These are phyloP conservation scores for Phylloporus scabripes DNA, from an alignment of 768 basidiomycete species.

Conservation along the genomic window DNA sequence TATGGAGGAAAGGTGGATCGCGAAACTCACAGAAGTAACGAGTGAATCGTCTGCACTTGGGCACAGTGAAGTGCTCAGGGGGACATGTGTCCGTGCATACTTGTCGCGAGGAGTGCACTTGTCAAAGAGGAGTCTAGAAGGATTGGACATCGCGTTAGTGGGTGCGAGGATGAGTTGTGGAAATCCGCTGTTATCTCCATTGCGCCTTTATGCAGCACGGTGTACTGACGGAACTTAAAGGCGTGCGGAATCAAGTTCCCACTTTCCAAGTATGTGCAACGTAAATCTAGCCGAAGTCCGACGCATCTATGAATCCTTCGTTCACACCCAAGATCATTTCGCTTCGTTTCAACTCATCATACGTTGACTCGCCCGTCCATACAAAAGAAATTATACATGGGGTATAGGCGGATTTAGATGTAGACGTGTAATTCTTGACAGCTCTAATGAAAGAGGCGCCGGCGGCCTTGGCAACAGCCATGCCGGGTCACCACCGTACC, in stretches of 20 bases:
- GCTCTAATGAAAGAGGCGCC: constrained; percentile 13
- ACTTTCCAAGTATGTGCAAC: constrained; percentile 12
- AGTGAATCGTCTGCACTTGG: constrained; percentile 27
- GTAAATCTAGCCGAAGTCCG: constrained; percentile 25
- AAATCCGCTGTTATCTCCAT: constrained; percentile 2
- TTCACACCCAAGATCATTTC: constrained; percentile 9
- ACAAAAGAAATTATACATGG: constrained; percentile 11
- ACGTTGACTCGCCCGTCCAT: constrained; percentile 11
- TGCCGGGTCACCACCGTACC: constrained; percentile 17
- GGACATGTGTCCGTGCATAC: constrained; percentile 29
- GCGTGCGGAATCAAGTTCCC: constrained; percentile 6
- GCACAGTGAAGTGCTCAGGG: constrained; percentile 23
- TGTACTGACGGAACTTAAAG: constrained; percentile 12
- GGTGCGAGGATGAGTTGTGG: neutral
- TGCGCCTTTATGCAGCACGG: constrained; percentile 20
- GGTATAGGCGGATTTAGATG: constrained; percentile 24
- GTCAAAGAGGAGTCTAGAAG: constrained; percentile 29
- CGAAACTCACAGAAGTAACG: constrained; percentile 17
- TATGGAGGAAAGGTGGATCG: neutral
- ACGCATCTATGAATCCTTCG: neutral
- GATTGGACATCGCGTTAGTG: constrained; percentile 12
- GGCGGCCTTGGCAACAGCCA: constrained; percentile 25
- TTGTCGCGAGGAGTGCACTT: constrained; percentile 32
- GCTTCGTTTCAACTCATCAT: constrained; percentile 14
- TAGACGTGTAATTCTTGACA: constrained; percentile 11